Conservation (phyloP, 2,329 filamentous ascomycete genomes). For the Karstenula rhodostoma region DNA sequence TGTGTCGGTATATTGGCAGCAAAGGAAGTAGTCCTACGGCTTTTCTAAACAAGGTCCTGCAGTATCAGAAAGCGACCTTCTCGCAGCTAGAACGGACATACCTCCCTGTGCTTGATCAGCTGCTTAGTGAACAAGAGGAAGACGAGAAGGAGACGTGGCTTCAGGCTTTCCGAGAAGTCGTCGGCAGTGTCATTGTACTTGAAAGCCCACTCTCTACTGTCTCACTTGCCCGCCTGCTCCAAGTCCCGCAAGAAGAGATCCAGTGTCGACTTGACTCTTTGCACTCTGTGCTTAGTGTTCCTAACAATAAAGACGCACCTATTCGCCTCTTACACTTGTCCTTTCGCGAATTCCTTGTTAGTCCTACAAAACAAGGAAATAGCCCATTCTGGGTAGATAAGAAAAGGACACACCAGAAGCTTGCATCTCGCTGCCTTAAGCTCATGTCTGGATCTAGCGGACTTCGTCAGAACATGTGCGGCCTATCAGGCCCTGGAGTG, state of each 20-base stretch:
- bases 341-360: slow-evolving; percentile 40
- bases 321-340: slow-evolving; percentile 40
- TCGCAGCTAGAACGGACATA: slow-evolving; percentile 31
- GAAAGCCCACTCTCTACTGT: slow-evolving; percentile 28
- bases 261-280: slow-evolving; percentile 33
- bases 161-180: slow-evolving; percentile 20
- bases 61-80: slow-evolving; percentile 24
- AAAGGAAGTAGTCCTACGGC: slow-evolving; percentile 22
- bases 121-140: slow-evolving; percentile 22
- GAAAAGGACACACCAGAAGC: slow-evolving; percentile 35
- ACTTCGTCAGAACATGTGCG: slow-evolving; percentile 51
- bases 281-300: slow-evolving; percentile 34
- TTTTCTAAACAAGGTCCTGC: slow-evolving; percentile 24
- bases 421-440: slow-evolving; percentile 49
- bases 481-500: slow-evolving; percentile 23
- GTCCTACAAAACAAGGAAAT: slow-evolving; percentile 29
- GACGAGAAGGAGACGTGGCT: slow-evolving; percentile 26
- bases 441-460: slow-evolving; percentile 38
- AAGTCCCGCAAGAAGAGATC: slow-evolving; percentile 26
- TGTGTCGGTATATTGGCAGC: slow-evolving; percentile 31
- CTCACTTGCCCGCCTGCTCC: slow-evolving; percentile 25
- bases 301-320: slow-evolving; percentile 40
- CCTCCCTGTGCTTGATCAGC: slow-evolving; percentile 29
- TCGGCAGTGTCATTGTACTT: slow-evolving; percentile 30
- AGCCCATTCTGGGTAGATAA: slow-evolving; percentile 48